Conservation (phyloP, 768 basidiomycete species). For the Rhizopogon salebrosus region DNA sequence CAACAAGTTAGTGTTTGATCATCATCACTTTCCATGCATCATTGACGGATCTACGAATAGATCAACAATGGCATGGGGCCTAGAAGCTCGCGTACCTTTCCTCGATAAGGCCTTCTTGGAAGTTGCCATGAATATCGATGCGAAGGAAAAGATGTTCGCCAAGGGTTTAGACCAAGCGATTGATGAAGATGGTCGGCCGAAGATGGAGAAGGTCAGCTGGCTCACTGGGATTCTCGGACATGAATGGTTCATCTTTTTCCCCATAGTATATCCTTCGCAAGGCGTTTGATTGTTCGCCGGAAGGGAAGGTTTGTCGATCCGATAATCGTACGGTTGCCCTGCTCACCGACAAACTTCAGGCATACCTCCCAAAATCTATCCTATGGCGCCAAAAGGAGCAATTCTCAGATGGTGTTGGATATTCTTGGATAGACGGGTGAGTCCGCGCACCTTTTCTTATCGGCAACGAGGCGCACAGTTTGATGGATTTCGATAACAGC, state of each 20-base stretch:
- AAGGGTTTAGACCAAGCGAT: slow-evolving; percentile 71
- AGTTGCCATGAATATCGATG: slow-evolving; percentile 84
- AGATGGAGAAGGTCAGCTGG: slow-evolving; percentile 84
- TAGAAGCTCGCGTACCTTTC: slow-evolving; percentile 98
- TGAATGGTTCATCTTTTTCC: slow-evolving; percentile 5
- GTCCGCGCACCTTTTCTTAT: slow-evolving; percentile 11
- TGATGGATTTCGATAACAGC: slow-evolving; percentile 31
- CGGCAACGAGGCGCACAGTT: not conserved
- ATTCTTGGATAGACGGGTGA: slow-evolving; percentile 97
- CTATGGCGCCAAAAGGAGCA: slow-evolving; percentile 99
- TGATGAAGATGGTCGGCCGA: slow-evolving; percentile 83
- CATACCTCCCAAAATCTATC: slow-evolving; percentile 90
- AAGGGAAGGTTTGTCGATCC: slow-evolving; percentile 54
- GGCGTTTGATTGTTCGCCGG: slow-evolving; percentile 85
- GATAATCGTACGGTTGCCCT: not conserved
- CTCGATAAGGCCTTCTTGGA: slow-evolving; percentile 96
- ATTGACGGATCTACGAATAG: slow-evolving; percentile 30
- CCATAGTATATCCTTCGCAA: slow-evolving; percentile 88
- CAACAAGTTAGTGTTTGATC: slow-evolving; percentile 70
- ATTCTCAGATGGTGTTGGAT: slow-evolving; percentile 98
- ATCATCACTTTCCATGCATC: not conserved
- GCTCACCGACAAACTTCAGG: slow-evolving; percentile 34
- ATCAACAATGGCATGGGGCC: slow-evolving; percentile 99
- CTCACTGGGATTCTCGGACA: not conserved
- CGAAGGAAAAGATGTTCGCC: slow-evolving; percentile 82